These are phyloP conservation scores for Fusarium mundagurra DNA, from an alignment of 2,329 filamentous ascomycete genomes.

Conservation along the genomic window DNA sequence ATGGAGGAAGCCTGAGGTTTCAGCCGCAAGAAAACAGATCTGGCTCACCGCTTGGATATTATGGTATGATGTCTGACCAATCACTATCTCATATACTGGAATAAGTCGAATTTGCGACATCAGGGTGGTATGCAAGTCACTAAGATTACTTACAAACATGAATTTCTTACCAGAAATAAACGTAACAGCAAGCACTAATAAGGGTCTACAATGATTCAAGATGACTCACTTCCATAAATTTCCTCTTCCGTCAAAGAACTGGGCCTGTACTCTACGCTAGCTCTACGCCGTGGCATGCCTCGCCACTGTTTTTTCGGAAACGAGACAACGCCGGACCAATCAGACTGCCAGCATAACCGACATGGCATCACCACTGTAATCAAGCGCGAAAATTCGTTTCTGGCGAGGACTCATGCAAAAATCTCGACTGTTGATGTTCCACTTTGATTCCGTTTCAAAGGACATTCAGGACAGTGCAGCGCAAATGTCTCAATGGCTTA, in stretches of 20 bases:
- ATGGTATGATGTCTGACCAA: no score
- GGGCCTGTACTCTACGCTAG: neutral
- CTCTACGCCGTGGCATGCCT: neutral
- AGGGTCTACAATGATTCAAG: neutral
- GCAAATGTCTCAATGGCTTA: neutral
- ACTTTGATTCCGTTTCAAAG: no score
- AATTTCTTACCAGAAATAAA: no score
- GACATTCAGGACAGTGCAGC: rapidly evolving
- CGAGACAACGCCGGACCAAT: neutral
- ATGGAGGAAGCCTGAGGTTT: neutral
- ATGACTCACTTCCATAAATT: neutral
- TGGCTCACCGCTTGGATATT: no score
- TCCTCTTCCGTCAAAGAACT: neutral
- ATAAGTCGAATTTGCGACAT: no score
- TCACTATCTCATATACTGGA: no score
- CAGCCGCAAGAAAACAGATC: no score
- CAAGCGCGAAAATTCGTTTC: neutral
- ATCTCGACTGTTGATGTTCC: neutral
- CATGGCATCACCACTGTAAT: neutral
- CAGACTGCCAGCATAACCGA: no score
- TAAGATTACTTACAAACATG: no score
- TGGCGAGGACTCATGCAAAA: neutral
- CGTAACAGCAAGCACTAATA: neutral
- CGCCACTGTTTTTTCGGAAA: neutral
- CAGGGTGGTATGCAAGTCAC: no score